Evolutionary conservation across 2,329 filamentous ascomycete genomes (phyloP), one percentile per base, ranked within the genome.

Genomic region (Zymoseptoria passerinii): DNA sequence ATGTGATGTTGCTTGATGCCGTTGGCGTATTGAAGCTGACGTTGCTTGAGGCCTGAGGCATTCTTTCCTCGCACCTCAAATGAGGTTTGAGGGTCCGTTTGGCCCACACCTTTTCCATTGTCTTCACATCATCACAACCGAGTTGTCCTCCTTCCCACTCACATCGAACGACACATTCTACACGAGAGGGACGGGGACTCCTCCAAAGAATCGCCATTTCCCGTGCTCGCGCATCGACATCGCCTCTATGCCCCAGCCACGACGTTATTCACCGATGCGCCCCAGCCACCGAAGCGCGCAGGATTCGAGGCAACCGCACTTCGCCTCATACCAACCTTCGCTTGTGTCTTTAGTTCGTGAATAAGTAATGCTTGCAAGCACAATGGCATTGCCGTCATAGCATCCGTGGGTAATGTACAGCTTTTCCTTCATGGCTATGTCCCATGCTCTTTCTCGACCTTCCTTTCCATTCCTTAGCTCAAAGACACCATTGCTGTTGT

Each of bases 371-470:
- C 35, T n/a, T 44, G 35, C 35, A 44, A 44, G n/a, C 35, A 44
- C 35, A 44, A 44, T 44, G 35, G 35, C 35, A 44, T 44, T 44
- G 35, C 35, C 35, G 35, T 44, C 35, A 44, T 44, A 44, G 35
- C 35, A 44, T 44, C n/a, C 35, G 16, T 44, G 35, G 35, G 35
- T 44, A 44, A 44, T 44, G 35, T 44, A 13, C 35, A 44, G 13
- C 35, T 44, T 16, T 44, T 44, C 35, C 3, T 44, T 44, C 35
- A 44, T n/a, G 35, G 35, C 35, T 44, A 44, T 44, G 16, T 44
- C 10, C 13, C 70, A 95, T 90, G 0, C 16, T 13, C 35, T 44
- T 44, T n/a, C 35, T 44, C 35, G 13, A 4, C 13, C 35, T 13
- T 44, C 35, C 35, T 6, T 6, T 5, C 35, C 10, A 4, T 44